These are phyloP conservation scores for Angomonas deanei DNA, from an alignment of 208 protist species.

Conservation along the genomic window DNA sequence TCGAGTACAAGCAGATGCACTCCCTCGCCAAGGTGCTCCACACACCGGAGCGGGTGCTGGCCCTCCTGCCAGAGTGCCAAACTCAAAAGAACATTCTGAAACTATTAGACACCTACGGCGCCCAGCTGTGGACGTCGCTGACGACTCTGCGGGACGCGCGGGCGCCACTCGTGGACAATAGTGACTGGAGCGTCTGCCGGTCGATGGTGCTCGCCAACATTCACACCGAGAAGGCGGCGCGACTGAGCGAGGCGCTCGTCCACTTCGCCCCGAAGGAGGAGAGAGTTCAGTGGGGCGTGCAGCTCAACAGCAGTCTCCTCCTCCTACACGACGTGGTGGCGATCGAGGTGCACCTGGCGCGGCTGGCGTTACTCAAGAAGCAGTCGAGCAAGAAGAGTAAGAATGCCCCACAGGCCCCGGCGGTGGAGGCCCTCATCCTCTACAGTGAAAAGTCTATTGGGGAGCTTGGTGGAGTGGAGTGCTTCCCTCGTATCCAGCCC, in stretches of 20 bases:
- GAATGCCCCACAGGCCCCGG: not conserved
- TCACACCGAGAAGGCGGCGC: conserved; percentile 42
- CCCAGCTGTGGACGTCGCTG: conserved; percentile 24
- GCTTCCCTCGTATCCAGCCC: not conserved
- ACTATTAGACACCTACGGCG: conserved; percentile 24
- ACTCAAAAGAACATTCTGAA: conserved; percentile 71
- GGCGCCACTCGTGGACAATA: conserved; percentile 62
- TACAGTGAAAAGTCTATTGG: not conserved
- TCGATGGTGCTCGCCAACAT: conserved; percentile 76
- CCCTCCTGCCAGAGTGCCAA: conserved; percentile 56
- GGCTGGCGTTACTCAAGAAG: not conserved
- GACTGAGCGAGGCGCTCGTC: conserved; percentile 48
- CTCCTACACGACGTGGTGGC: conserved; percentile 64
- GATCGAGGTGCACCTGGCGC: conserved; percentile 31
- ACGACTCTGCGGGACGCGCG: conserved; percentile 5
- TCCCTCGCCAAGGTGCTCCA: conserved; percentile 50
- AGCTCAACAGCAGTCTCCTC: conserved; percentile 50
- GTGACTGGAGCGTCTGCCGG: conserved; percentile 55
- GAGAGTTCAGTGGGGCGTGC: conserved; percentile 32
- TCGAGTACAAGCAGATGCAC: conserved; percentile 49
- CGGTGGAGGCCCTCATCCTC: too few species aligned
- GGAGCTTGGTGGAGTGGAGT: not conserved
- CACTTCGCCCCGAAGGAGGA: conserved; percentile 26
- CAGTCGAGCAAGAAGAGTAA: not conserved
- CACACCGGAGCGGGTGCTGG: conserved; percentile 32